These are phyloP conservation scores for Triadica sebifera DNA, from an alignment of 345 rosid species.

Conservation along the genomic window DNA sequence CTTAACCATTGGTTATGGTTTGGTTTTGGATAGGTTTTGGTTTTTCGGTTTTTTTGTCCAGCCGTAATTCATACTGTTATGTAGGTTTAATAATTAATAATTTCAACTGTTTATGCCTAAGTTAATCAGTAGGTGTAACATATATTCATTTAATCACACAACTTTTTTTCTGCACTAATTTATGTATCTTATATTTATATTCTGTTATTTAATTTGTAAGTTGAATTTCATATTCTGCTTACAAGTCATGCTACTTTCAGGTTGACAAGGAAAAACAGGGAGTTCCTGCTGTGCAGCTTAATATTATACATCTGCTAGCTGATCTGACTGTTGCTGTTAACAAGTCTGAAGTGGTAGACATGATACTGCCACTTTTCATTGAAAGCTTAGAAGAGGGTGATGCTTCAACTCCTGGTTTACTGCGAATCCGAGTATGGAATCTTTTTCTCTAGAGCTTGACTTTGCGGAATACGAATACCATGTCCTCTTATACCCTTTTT, in stretches of 20 bases:
- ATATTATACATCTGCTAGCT: constrained; percentile 83
- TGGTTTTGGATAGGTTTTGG: no score
- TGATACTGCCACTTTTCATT: constrained; percentile 93
- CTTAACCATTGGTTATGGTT: no score
- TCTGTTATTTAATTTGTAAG: no score
- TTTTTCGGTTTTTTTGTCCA: no score
- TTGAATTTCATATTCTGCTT: constrained; percentile 4
- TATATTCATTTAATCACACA: no score
- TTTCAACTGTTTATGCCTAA: no score
- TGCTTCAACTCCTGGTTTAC: constrained; percentile 80
- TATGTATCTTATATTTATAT: no score
- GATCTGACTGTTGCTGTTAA: constrained; percentile 85
- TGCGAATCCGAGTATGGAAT: constrained; percentile 81
- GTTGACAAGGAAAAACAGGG: constrained; percentile 75
- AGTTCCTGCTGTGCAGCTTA: constrained; percentile 80
- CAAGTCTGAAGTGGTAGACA: constrained; percentile 95
- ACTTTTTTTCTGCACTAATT: no score
- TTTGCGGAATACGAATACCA: constrained; percentile 21
- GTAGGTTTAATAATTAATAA: no score
- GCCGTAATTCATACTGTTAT: no score
- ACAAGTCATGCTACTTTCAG: constrained; percentile 44
- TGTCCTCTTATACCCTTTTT: constrained; percentile 7
- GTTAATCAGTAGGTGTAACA: no score
- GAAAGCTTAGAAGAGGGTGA: constrained; percentile 99
- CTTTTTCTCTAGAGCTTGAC: constrained; percentile 30